A percentile compares a stretch with the other conserved stretches of the same genome.
These are phyloP conservation scores for Sarocladium oryzae DNA, from an alignment of 2,329 filamentous ascomycete genomes.

Conservation along the genomic window DNA sequence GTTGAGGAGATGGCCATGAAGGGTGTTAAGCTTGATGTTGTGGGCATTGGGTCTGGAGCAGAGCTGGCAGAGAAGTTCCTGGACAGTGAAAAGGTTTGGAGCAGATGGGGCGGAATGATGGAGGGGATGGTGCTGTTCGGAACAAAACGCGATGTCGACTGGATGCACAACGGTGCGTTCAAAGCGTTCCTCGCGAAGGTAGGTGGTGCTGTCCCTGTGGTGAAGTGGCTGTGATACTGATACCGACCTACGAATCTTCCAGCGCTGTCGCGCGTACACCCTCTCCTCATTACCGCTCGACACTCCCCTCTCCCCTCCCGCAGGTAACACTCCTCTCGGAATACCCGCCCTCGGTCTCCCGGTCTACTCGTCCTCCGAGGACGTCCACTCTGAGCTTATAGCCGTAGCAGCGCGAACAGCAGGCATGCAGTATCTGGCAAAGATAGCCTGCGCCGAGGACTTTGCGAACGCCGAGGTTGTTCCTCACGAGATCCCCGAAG, in stretches of 20 bases:
- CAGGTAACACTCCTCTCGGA: conserved; percentile 36
- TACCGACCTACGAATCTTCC: not conserved
- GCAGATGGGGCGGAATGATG: conserved; percentile 34
- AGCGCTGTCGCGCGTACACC: conserved; percentile 57
- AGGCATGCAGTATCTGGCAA: conserved; percentile 56
- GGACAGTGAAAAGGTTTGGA: conserved; percentile 46
- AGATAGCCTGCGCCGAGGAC: conserved; percentile 36
- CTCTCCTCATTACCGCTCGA: conserved; percentile 45
- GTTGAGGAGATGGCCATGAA: conserved; percentile 38
- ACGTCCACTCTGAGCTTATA: conserved; percentile 52
- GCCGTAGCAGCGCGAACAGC: conserved; percentile 47
- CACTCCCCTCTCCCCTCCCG: conserved; percentile 45
- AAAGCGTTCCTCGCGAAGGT: conserved; percentile 46
- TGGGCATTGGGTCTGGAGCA: conserved; percentile 44
- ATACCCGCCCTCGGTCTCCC: conserved; percentile 53
- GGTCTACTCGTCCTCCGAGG: conserved; percentile 62
- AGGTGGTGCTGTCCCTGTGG: conserved; percentile 15
- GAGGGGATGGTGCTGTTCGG: conserved; percentile 45
- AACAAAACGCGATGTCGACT: conserved; percentile 31
- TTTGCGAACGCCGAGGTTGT: conserved; percentile 35
- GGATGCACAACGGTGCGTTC: conserved; percentile 38
- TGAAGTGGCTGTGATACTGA: not conserved
- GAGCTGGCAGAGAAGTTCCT: conserved; percentile 53
- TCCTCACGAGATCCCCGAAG: conserved; percentile 19
- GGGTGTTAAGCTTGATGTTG: conserved; percentile 48